Base-by-base conservation (phyloP, 78 protist genomes). In the Planoprotostelium fungivorum region DNA sequence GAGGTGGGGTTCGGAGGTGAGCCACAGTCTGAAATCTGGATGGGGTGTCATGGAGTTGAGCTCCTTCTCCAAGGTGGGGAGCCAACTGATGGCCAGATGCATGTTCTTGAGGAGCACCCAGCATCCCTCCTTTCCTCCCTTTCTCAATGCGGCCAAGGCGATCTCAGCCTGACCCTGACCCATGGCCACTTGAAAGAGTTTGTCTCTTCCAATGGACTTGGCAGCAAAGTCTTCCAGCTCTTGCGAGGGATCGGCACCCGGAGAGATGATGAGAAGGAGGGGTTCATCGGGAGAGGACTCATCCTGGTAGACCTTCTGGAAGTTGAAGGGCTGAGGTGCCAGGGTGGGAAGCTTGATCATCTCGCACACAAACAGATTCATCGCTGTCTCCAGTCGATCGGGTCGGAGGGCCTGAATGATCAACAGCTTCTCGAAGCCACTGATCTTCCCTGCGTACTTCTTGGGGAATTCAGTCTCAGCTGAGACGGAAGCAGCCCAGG, bases 21-120 rank as follows among this genome's bases (percentile, higher is more conserved):
- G 36, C 91, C 97, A 96, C 34, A 98, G 86, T 1, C 98, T 91
- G 94, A 97, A 95, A 86, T 39, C 63, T 0, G 84, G 10, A 83
- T 93, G 84, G 1, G 93, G 86, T 37, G 28, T 0, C 34, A 91
- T 10, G 34, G 85, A 34, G 88, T 90, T 94, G 86, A 98, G 93
- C 88, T 88, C 38, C 94, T 95, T 97, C 86, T 97, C 98, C 38
- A 97, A 16, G 35, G 36, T 16, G 36, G n/a, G 35, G 89, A 98
- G 91, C 98, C 98, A 98, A n/a, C 1, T 0, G 34, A 97, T 93
- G 34, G 98, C 92, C n/a, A 98, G 93, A 90, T 98, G 99, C 37
- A 97, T 97, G 93, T 98, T 98, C 96, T 95, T 97, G 38, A 98
- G 94, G 86, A 97, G 88, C 31, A 97, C 93, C 99, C 99, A 98